Conservation (phyloP, 805 yeast genomes). For the Metschnikowia chrysomelidarum region DNA sequence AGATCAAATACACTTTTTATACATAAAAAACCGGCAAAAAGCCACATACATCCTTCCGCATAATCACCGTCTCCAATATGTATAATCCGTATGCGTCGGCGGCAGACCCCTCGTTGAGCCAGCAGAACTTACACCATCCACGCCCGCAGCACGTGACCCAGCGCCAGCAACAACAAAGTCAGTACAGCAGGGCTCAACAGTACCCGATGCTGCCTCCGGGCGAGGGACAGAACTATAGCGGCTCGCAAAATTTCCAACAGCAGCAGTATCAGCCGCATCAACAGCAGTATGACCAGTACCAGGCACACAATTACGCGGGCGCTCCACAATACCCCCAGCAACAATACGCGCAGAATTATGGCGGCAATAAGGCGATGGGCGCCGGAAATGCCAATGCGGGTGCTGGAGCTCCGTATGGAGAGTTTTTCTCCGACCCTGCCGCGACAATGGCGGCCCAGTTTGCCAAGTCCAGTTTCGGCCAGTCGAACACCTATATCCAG, state of each 20-base stretch:
- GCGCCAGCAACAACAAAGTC: not conserved
- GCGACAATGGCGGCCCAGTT: slow-evolving; percentile 84
- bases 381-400: slow-evolving; percentile 21
- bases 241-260: slow-evolving; percentile 4
- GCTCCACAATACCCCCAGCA: slow-evolving; percentile 26
- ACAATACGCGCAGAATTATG: slow-evolving; percentile 25
- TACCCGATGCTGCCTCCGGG: slow-evolving; percentile 1
- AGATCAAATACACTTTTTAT: too few relatives aligned
- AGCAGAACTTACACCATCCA: slow-evolving; percentile 20
- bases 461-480: slow-evolving; percentile 80
- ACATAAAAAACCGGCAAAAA: too few relatives aligned
- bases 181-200: not conserved
- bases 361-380: slow-evolving; percentile 44
- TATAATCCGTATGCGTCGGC: slow-evolving; percentile 39
- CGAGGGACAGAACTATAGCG: too few relatives aligned
- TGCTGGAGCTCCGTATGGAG: slow-evolving; percentile 23
- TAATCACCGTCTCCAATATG: slow-evolving; percentile 23
- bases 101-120: slow-evolving; percentile 15
- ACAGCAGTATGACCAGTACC: slow-evolving; percentile 31
- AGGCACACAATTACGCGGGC: slow-evolving; percentile 9
- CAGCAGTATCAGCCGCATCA: slow-evolving; percentile 22
- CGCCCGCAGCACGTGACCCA: slow-evolving; percentile 19
- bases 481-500: slow-evolving; percentile 77
- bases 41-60: too few relatives aligned
- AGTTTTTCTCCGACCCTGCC: slow-evolving; percentile 71